These are phyloP conservation scores for Globisporangium parvum DNA, from an alignment of 352 stramenopile genomes.

Conservation along the genomic window DNA sequence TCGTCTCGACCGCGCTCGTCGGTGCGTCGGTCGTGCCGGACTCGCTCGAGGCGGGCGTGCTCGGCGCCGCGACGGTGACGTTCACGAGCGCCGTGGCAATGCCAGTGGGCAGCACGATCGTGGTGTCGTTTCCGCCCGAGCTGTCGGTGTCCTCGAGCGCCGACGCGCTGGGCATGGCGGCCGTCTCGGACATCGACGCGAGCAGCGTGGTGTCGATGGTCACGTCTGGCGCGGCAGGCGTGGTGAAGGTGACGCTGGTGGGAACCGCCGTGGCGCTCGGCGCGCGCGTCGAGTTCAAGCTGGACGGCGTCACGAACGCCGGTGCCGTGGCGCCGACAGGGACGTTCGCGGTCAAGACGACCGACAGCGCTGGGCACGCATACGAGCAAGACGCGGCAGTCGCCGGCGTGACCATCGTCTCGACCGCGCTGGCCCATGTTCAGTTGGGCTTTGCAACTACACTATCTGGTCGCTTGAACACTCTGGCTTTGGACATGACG, in stretches of 20 bases:
- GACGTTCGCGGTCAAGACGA: conserved; percentile 29
- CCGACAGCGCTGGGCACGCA: conserved; percentile 19
- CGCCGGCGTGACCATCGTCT: conserved; percentile 12
- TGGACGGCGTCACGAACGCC: conserved; percentile 48
- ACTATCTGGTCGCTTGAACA: conserved; percentile 20
- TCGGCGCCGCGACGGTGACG: conserved; percentile 18
- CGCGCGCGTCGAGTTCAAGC: conserved; percentile 28
- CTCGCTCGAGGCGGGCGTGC: conserved; percentile 23
- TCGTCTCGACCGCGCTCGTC: conserved; percentile 15
- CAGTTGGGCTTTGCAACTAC: conserved; percentile 1
- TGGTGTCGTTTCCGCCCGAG: too few relatives aligned
- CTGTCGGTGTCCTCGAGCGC: conserved; percentile 9
- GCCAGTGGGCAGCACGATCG: conserved; percentile 22
- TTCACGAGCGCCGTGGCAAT: conserved; percentile 35
- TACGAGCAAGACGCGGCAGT: conserved; percentile 21
- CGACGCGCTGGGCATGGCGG: conserved; percentile 8
- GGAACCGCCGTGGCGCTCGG: conserved; percentile 19
- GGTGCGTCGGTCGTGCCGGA: conserved; percentile 16
- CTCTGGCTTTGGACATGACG: conserved; percentile 13
- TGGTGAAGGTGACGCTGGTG: conserved; percentile 24
- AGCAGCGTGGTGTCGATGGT: conserved; percentile 18
- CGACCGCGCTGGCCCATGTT: conserved; percentile 9
- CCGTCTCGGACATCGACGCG: conserved; percentile 16
- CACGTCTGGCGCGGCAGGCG: conserved; percentile 5
- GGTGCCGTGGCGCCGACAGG: conserved; percentile 27